Base-by-base conservation (phyloP, 768 basidiomycete species). In the Russula virescens region DNA sequence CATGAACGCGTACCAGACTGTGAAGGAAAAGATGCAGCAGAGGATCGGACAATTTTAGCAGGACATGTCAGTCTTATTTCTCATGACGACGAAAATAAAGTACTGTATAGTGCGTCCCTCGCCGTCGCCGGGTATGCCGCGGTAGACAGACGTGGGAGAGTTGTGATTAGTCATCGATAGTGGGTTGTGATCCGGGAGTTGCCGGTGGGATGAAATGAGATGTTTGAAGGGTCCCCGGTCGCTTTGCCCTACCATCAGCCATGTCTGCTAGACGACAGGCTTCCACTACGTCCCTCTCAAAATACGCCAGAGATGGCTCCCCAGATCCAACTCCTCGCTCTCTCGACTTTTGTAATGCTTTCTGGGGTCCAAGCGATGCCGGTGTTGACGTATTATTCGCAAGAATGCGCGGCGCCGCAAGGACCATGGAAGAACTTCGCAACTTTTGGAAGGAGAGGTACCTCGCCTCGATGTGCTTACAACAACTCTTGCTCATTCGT, bases 391-490 rank as follows among this genome's bases (percentile, higher is more conserved):
- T 95, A 49, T 79, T 98, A 35, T 89, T 92, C 72, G 88, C 93
- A 35, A 83, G 93, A 64, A 89, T 96, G 86, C 81, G 93, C 10
- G 92, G 91, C 21, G 91, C 89, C 16, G 74, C 81, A 19, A 82
- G 91, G 73, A 94, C 94, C 1, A 84, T 90, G 77, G 96, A 98
- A 52, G 97, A 98, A 66, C 72, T 98, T 53, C 82, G 81, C 67
- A 83, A 77, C 48, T 95, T 91, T 70, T 97, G 94, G 91, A 95
- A 94, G 70, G 96, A 98, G 75, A 81, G 96, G 95, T 95, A 65
- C 62, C 85, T 76, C 45, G 40, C 65, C 21, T 55, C 13, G 23
- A n/a, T 48, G 25, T 51, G 26, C 28, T 42, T 45, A 46, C 55
- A 21, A 57, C 64, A 34, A 1, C 58, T 46, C 21, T 45, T n/a